These are phyloP conservation scores for Haplosporangium gracile DNA, from an alignment of 192 early-diverging fungal species.

Conservation along the genomic window DNA sequence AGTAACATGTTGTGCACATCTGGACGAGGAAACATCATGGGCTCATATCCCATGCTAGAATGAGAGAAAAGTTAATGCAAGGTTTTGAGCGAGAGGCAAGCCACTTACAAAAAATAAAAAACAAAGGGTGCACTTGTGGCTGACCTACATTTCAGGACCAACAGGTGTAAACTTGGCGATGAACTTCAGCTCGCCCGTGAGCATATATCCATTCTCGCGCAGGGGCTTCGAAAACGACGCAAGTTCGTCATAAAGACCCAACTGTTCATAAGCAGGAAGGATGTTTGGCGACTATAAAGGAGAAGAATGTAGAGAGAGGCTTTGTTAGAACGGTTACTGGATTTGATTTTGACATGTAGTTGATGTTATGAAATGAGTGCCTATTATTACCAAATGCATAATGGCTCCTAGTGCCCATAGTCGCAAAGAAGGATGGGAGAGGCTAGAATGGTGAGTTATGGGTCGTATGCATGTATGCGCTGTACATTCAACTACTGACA, in stretches of 20 bases:
- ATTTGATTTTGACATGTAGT: no score
- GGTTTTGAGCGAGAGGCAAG: no score
- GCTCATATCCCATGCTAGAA: not conserved
- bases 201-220: no score
- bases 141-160: not conserved
- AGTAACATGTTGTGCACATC: constrained; percentile 11
- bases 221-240: not conserved
- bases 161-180: not conserved
- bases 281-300: not conserved
- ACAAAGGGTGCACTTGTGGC: not conserved
- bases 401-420: not conserved
- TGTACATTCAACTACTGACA: no score
- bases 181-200: not conserved
- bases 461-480: no score
- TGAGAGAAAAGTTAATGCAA: no score
- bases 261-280: not conserved
- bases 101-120: no score
- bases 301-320: no score
- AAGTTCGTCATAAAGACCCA: not conserved
- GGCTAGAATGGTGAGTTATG: not conserved
- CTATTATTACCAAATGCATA: no score
- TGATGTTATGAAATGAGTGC: no score
- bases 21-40: constrained; percentile 14
- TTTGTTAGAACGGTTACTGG: no score
- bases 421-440: not conserved